Percentiles rank a stretch among this genome's conserved stretches.
Conservation (phyloP, 805 yeast species). For the Helenozyma rhizophorensis region DNA sequence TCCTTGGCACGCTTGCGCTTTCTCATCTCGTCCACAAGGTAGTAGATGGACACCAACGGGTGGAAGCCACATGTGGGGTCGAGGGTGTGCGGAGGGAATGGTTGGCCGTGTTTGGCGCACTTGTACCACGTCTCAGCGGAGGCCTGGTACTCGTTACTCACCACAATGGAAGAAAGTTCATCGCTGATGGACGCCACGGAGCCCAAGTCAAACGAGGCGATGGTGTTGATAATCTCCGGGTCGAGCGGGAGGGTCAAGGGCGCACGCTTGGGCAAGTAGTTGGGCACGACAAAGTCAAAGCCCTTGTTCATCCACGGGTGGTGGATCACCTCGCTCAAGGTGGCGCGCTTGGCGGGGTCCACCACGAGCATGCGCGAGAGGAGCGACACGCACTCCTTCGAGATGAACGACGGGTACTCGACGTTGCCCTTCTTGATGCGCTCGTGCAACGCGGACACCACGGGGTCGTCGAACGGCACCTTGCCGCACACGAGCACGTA, state of each 20-base stretch:
- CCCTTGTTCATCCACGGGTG: conserved; percentile 97
- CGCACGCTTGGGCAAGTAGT: conserved; percentile 69
- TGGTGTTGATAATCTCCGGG: conserved; percentile 61
- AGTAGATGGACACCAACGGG: conserved; percentile 84
- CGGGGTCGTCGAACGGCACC: conserved; percentile 96
- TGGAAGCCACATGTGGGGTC: conserved; percentile 88
- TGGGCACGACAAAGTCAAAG: conserved; percentile 66
- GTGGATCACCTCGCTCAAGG: conserved; percentile 67
- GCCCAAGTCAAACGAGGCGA: conserved; percentile 77
- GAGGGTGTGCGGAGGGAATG: conserved; percentile 27
- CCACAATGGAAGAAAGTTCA: conserved; percentile 54
- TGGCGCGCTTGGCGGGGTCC: conserved; percentile 76
- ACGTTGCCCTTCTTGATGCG: conserved; percentile 90
- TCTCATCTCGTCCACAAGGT: conserved; percentile 78
- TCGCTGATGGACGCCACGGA: conserved; percentile 52
- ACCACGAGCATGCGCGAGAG: conserved; percentile 89
- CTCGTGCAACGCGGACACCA: conserved; percentile 86
- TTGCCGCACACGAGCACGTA: conserved; percentile 96
- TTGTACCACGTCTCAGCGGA: conserved; percentile 62
- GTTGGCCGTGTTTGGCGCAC: conserved; percentile 34
- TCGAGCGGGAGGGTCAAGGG: conserved; percentile 74
- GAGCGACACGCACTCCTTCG: conserved; percentile 75
- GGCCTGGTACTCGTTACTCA: conserved; percentile 61
- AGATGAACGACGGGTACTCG: conserved; percentile 81
- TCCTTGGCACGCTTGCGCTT: conserved; percentile 64